A percentile compares a stretch with the other conserved stretches of the same genome.
Conservation (phyloP, 192 early-diverging fungal genomes). For the Borealophlyctis nickersoniae region DNA sequence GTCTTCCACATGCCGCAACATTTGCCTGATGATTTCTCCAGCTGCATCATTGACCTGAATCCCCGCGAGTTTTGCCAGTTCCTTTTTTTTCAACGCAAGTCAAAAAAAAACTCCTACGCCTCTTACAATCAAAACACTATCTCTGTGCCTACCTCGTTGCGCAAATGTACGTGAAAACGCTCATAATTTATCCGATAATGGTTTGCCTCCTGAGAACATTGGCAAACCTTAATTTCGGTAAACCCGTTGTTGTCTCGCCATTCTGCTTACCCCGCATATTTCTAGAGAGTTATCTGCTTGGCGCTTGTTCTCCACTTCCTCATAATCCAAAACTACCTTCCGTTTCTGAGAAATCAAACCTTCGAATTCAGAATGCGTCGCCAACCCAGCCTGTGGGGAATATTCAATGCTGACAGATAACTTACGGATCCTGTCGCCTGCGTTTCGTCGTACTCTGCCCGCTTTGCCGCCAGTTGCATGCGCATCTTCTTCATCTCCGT, state of each 20-base stretch:
- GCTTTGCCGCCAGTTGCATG: slow-evolving; percentile 16
- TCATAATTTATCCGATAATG: slow-evolving; percentile 26
- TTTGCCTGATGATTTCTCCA: slow-evolving; percentile 28
- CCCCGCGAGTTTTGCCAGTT: slow-evolving; percentile 23
- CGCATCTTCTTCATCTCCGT: slow-evolving; percentile 42
- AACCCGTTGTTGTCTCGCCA: neutral
- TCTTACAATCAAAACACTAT: no score
- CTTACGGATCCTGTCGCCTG: slow-evolving; percentile 14
- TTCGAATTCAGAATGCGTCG: neutral
- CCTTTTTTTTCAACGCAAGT: no score
- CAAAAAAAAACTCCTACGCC: no score
- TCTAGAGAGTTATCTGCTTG: slow-evolving; percentile 4
- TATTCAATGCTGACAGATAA: neutral
- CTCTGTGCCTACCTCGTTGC: slow-evolving; percentile 28
- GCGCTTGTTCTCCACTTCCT: slow-evolving; percentile 29
- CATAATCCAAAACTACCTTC: slow-evolving; percentile 31
- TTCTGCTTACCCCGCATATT: neutral
- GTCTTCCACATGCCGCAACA: slow-evolving; percentile 20
- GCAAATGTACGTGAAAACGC: slow-evolving; percentile 28
- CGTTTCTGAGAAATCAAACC: slow-evolving; percentile 24
- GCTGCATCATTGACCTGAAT: slow-evolving; percentile 30
- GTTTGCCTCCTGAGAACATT: slow-evolving; percentile 11
- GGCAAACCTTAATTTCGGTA: no score
- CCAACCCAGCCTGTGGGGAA: slow-evolving; percentile 1
- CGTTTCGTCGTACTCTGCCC: slow-evolving; percentile 31